Evolutionary conservation across 2,329 filamentous ascomycete genomes (phyloP), one percentile per base, ranked within the genome.

Genomic region (Fusarium austroafricanum): DNA sequence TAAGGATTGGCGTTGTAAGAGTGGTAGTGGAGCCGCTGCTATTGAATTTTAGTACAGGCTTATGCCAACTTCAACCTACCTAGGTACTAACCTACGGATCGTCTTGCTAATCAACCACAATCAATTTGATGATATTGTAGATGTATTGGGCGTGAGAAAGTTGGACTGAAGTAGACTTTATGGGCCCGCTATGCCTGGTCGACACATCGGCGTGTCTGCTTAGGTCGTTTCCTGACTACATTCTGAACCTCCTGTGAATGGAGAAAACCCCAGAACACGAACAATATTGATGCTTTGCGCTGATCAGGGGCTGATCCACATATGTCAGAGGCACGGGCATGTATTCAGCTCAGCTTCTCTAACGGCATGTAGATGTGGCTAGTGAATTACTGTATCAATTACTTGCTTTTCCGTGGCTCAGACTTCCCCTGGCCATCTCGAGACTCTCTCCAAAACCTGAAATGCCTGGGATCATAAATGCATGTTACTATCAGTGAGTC

Each of bases 361-460:
- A 64, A 63, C 51, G 52, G 14, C 29, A 33, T 33, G 31, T 8
- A n/a, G 35, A 28, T 54, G 58, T 65, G 61, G 61, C 61, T 58
- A 52, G n/a, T 52, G 40, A 35, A 49, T 23, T 23, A 23, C 21
- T 4, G 37, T 35, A 26, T 29, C 53, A 52, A 39, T 43, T 47
- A 10, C 51, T 31, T 42, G 37, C 31, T 39, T 42, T 28, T 33
- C 20, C 17, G 29, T 62, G 56, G 47, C 53, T 68, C 42, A 51
- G 29, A 56, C n/a, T 18, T 12, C 31, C 43, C 49, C 43, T 17
- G 31, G 15, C 49, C 5, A 17, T 26, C 33, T 39, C 49, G n/a
- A 67, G 67, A 59, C 51, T 14, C 46, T 33, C 23, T 37, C 38
- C 35, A 58, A 66, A 66, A 54, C 52, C 31, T 57, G 55, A 35